Base-by-base conservation (phyloP, 2,329 filamentous ascomycete species). In the Graphilbum fragrans region DNA sequence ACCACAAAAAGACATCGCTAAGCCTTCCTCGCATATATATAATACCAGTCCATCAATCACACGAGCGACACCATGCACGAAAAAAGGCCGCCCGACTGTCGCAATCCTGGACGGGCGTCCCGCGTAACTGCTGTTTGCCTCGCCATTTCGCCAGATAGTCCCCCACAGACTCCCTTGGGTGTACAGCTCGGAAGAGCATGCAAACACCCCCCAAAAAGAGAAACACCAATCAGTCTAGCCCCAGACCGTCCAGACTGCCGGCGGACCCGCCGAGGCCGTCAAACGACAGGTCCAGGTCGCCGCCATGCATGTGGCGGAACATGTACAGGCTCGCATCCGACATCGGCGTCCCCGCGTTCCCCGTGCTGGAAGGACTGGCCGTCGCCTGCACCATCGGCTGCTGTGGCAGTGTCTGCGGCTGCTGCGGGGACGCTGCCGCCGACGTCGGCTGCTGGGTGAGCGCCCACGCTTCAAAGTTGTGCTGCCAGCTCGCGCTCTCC, bases 401-500 rank as follows among this genome's bases (percentile, higher is more conserved):
- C 27, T 42, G 35, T 7, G 12, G 6, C 20, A 35, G 38, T 14
- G 12, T 12, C 4, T 38, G 38, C 18, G 29, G 35, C 5, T 35
- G 38, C 31, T 43, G 44, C n/a, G 31, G 41, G 2, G 18, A 6
- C n/a, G 18, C 14, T 14, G 16, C 10, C 5, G 16, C 12, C 17
- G 37, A 16, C 23, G 38, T 23, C 25, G 22, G 35, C 22, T 37
- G 34, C 21, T 25, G 48, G 18, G 58, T 54, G 41, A 66, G 54
- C 27, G 63, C 66, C 72, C 72, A 77, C 3, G 62, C 56, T 41
- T 73, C 65, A 50, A 76, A 77, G 45, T 72, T 67, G 41, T 74
- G 69, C 44, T 76, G 70, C 70, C 72, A 75, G 45, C 64, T 70
- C 21, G 68, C 70, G 17, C 72, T 66, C 45, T 77, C 73, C 41